A percentile compares a stretch with the other conserved stretches of the same genome.
These are phyloP conservation scores for Candida sp. DNA, from an alignment of 1,139 yeast genomes.

Conservation along the genomic window DNA sequence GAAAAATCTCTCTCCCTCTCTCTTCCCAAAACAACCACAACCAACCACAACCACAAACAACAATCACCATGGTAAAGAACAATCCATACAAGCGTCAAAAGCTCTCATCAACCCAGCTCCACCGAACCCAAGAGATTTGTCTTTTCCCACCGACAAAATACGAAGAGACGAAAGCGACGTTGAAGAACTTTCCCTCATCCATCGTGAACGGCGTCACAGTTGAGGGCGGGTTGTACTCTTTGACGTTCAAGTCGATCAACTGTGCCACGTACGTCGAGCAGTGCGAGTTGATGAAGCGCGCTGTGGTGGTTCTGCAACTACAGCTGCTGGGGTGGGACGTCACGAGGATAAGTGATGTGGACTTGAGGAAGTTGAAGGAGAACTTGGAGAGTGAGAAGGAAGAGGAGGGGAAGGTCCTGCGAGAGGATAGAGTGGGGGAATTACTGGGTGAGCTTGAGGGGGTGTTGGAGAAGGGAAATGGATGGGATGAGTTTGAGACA, in stretches of 20 bases:
- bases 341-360: conserved; percentile 24
- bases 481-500: conserved; percentile 18
- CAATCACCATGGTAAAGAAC: not conserved
- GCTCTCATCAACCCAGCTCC: not conserved
- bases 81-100: conserved; percentile 6
- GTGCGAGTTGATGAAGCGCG: conserved; percentile 31
- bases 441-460: conserved; percentile 19
- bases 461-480: conserved; percentile 18
- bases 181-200: conserved; percentile 43
- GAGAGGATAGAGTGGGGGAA: not conserved
- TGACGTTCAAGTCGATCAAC: conserved; percentile 47
- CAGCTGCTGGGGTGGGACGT: conserved; percentile 12
- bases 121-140: conserved; percentile 6
- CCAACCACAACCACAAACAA: not conserved
- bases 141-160: conserved; percentile 31
- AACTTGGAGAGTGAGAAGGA: conserved; percentile 14
- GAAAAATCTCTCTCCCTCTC: not conserved
- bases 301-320: no score
- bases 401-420: not conserved
- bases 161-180: conserved; percentile 36
- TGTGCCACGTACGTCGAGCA: conserved; percentile 44
- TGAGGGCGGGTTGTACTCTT: conserved; percentile 48
- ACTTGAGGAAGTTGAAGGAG: conserved; percentile 20
- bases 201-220: conserved; percentile 47
- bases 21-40: not conserved